Base-by-base conservation (phyloP, 768 basidiomycete genomes). In the Sistotremastrum niveocremeum region DNA sequence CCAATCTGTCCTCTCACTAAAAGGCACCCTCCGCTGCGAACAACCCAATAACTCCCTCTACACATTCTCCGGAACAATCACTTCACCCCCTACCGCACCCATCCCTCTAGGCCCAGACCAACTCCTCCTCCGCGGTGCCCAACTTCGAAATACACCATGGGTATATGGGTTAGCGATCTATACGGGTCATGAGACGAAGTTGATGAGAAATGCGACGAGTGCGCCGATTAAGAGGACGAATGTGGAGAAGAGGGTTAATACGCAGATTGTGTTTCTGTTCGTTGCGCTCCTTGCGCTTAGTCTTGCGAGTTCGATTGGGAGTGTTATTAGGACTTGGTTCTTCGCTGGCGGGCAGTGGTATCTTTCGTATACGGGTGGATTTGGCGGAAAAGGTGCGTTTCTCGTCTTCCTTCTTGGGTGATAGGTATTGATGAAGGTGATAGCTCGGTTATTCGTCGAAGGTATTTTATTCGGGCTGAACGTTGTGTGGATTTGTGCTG, bases 41-140 rank as follows among this genome's bases (percentile, higher is more conserved):
- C 89, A 97, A 49, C 95, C 95, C 5, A 99, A 99, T 62, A 95
- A 93, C 56, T 94, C 90, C 0, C 66, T 99, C 3, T 98, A 99
- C 63, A 98, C 95, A 0, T 99, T 84, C 56, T 93, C 97, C 70
- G 78, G 83, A 50, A 32, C 62, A n/a, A 29, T 55, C 35, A 37
- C 46, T 6, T 37, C 48, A 29, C 36, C 54, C 55, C 8, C 56
- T 56, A 11, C 51, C 54, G 35, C 51, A 53, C 9, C 61, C 55
- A 72, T 97, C 4, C 90, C 95, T 1, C 65, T 98, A 10, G 91
- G 93, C 3, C 94, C 95, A 1, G 91, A 95, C 58, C 95, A 99
- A 61, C 71, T 98, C 56, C 71, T 98, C 7, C 68, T 99, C 37
- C 79, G 95, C 33, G 95, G 95, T 1, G 93, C 95, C 31, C 95